Conservation (phyloP, 176 grass and related monocot genomes). For the Hsuehochloa calcarea region DNA sequence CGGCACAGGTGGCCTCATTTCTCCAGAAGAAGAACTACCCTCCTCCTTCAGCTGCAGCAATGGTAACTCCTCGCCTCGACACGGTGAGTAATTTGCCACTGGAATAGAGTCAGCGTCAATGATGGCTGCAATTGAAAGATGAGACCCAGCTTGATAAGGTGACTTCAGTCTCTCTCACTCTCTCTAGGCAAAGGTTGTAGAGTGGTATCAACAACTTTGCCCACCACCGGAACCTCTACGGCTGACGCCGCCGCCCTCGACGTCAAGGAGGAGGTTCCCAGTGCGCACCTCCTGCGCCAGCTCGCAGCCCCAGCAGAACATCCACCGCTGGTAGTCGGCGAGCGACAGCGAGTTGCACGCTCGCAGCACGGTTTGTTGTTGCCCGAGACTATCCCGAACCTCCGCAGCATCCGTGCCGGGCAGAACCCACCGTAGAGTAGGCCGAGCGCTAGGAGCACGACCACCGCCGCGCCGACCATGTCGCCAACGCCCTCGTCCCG, state of each 20-base stretch:
- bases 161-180: neutral
- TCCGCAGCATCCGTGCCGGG: conserved; percentile 55
- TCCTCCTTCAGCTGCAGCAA: neutral
- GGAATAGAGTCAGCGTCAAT: neutral
- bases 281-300: conserved; percentile 75
- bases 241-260: conserved; percentile 20
- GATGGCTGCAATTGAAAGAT: neutral
- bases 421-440: conserved; percentile 74
- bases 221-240: neutral
- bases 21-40: neutral
- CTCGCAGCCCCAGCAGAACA: conserved; percentile 61
- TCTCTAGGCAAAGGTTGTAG: conserved; percentile 36
- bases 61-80: neutral
- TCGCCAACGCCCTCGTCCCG: conserved; percentile 37
- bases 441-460: too few species aligned
- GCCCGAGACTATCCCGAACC: conserved; percentile 35
- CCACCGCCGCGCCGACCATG: conserved; percentile 35
- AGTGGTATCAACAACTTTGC: neutral
- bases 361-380: neutral
- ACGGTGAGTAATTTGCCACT: neutral
- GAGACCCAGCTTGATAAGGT: neutral
- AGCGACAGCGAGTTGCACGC: neutral
- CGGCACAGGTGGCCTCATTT: conserved; percentile 37
- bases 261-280: conserved; percentile 47
- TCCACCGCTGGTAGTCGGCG: conserved; percentile 29